phyloP scores from a whole-genome alignment of 2,329 filamentous ascomycete species.

The Cryphonectria japonica region DNA sequence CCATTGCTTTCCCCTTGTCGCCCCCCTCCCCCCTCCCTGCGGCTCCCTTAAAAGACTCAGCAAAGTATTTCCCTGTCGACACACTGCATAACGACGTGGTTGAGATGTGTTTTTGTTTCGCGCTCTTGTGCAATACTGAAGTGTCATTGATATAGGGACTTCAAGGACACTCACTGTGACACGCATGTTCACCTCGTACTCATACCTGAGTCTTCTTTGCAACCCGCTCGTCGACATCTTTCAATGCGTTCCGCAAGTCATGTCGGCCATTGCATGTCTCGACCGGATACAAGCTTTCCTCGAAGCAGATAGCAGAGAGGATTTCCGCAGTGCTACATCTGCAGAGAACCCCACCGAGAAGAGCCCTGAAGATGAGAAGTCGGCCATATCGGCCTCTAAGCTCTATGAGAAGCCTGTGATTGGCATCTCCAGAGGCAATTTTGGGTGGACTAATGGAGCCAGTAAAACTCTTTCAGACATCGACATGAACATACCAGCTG shows the following conservation, averaged over 20 bases:
- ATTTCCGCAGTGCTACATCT: slow-evolving; percentile 32
- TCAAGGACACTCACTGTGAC: slow-evolving; percentile 25
- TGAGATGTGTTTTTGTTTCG: slow-evolving; percentile 28
- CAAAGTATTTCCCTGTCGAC: neutral
- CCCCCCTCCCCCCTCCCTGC: no score
- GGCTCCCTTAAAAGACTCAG: no score
- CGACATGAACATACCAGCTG: slow-evolving; percentile 37
- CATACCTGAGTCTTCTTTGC: slow-evolving; percentile 42
- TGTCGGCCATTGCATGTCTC: slow-evolving; percentile 40
- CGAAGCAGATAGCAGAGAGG: slow-evolving; percentile 35
- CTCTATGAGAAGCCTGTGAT: slow-evolving; percentile 13
- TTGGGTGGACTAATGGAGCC: slow-evolving; percentile 40
- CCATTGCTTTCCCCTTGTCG: no score
- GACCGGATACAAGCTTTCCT: slow-evolving; percentile 45
- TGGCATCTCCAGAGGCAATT: slow-evolving; percentile 33
- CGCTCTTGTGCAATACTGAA: neutral
- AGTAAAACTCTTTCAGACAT: slow-evolving; percentile 37
- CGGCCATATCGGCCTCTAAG: neutral
- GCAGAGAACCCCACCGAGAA: neutral
- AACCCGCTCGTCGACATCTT: slow-evolving; percentile 40
- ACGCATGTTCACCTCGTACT: slow-evolving; percentile 39
- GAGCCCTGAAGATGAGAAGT: neutral
- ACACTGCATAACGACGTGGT: slow-evolving; percentile 26
- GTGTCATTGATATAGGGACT: neutral
- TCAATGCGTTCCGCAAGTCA: slow-evolving; percentile 38